Base-by-base conservation (phyloP, 306 rosid species). In the Abrus pulchellus region DNA sequence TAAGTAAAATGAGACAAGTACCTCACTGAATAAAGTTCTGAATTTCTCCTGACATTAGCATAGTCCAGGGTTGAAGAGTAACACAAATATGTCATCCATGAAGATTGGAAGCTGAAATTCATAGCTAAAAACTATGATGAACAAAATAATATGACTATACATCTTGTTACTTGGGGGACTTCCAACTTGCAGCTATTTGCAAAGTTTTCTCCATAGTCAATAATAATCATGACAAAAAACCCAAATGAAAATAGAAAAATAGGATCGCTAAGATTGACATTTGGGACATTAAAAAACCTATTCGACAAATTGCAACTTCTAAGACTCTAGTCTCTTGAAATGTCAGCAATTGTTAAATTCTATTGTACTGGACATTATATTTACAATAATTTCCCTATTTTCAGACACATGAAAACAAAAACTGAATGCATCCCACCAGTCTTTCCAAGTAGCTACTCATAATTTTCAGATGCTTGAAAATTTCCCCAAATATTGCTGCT, bases 61-160 rank as follows among this genome's bases (percentile, higher is more conserved):
- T 20, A 62, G 49, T 34, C 38, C 29, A 41, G 12, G 36, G 44
- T 75, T 53, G 80, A 66, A 82, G 54, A 67, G 60, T 69, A 68
- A 72, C 63, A 70, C 41, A 34, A 56, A 14, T 52, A 78, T 57
- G 64, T 32, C 80, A 66, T 83, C 76, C 63, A 70, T 41, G 41
- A 63, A 54, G 68, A 54, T 41, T 49, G 75, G 84, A 83, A 75
- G 64, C 72, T 56, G 62, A 72, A 72, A 72, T 48, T 8, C 54
- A 83, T 30, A 59, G 20, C 82, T 76, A 82, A 62, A 72, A 87
- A 43, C 57, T 43, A 72, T 8, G 82, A 75, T 50, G 34, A 68
- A 45, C 64, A 66, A 38, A 72, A 57, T 47, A 63, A 75, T 68
- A 66, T 11, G 55, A 65, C 75, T 45, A 29, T 41, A 65, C 55